Conservation (phyloP, 768 basidiomycete species). For the Pleurotus citrinopileatus region DNA sequence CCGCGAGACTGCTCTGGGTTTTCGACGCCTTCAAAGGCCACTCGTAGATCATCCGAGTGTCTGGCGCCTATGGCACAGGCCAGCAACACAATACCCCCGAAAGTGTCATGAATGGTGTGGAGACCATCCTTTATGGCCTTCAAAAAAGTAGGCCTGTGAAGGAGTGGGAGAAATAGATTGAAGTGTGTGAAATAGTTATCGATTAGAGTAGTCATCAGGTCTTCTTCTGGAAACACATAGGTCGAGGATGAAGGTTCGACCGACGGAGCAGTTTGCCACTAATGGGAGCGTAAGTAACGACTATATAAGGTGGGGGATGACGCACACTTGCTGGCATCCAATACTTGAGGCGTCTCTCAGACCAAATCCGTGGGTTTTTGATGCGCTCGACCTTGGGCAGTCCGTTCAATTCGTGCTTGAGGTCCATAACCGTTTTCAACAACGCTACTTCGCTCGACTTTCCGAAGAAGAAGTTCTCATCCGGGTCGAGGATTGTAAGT, state of each 20-base stretch:
- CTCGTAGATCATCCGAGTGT: slow-evolving; percentile 57
- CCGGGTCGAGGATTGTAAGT: slow-evolving; percentile 33
- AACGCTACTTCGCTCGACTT: slow-evolving; percentile 51
- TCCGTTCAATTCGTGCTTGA: slow-evolving; percentile 54
- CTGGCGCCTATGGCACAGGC: slow-evolving; percentile 30
- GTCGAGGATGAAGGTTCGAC: slow-evolving; percentile 16
- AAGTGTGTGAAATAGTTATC: slow-evolving; percentile 61
- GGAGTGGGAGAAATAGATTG: slow-evolving; percentile 58
- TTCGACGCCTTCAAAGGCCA: slow-evolving; percentile 37
- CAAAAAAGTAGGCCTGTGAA: slow-evolving; percentile 74
- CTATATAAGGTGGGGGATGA: neutral
- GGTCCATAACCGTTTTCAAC: slow-evolving; percentile 51
- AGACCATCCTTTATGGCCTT: slow-evolving; percentile 42
- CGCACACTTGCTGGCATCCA: slow-evolving; percentile 48
- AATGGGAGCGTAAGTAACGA: neutral
- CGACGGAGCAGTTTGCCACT: slow-evolving; percentile 31
- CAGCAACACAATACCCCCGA: slow-evolving; percentile 47
- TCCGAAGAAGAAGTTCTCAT: slow-evolving; percentile 43
- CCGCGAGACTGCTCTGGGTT: slow-evolving; percentile 43
- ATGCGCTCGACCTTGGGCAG: slow-evolving; percentile 14
- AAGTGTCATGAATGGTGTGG: slow-evolving; percentile 46
- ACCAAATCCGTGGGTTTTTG: slow-evolving; percentile 18
- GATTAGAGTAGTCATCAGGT: slow-evolving; percentile 53
- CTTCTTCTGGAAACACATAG: slow-evolving; percentile 48
- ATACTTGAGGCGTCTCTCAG: slow-evolving; percentile 41